Base-by-base conservation (phyloP, 139 green algal species). In the Ettlia oleoabundans region DNA sequence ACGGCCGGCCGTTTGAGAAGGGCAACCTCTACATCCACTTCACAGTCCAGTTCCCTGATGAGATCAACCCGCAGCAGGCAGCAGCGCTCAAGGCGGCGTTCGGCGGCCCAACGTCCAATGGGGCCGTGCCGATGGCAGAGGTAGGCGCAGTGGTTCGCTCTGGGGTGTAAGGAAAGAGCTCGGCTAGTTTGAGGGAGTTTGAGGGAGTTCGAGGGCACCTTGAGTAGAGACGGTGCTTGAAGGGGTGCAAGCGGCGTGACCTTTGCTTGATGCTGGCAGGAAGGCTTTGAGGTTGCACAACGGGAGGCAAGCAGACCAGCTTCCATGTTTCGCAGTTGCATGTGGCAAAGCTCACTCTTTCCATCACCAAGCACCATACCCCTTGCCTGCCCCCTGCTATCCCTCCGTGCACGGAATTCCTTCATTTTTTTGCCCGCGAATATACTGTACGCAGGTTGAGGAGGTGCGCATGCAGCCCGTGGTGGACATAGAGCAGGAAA, bases 1-100 rank as follows among this genome's bases (percentile, higher is more conserved):
- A 98, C 70, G 91, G 91, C 33, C 88, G 91, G 32, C 95, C 97
- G 26, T 99, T 94, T 88, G 80, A 95, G 80, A 97, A 98, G 88
- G 95, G 95, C 80, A 98, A 98, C 90, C 80, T 98, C 66, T 98
- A 98, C 84, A 90, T 98, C 64, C 94, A 94, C 79, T 98, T 98
- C 88, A 84, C 73, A 82, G 88, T 98, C 0, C 86, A 96, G 82
- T 99, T 99, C 88, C 96, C 96, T 0, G 88, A 96, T 7, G 61
- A 53, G 0, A 43, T 98, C 1, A 82, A 75, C 3, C 19, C 83
- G 18, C 74, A 82, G 30, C 76, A 89, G 51, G 84, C 88, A 6
- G 52, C 40, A 32, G 78, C 71, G 21, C 67, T 95, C 78, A 66
- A 69, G 40, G 43, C 71, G 37, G 62, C 67, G n/a, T 68, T 90